Conservation (phyloP, 2,329 filamentous ascomycete genomes). For the Aspergillus japonicus region DNA sequence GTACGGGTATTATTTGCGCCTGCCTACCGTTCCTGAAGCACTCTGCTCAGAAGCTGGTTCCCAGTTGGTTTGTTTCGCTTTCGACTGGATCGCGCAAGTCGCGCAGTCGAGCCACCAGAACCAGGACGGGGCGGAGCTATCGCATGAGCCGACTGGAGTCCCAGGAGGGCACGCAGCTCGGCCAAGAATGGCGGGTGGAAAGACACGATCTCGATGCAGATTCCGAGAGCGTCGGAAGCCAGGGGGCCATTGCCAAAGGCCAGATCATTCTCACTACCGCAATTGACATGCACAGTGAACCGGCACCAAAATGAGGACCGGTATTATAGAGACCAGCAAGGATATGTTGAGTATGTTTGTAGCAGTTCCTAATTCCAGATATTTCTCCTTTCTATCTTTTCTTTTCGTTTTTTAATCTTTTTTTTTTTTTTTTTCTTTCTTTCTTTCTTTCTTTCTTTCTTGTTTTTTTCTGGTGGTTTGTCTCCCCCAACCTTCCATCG, state of each 20-base stretch:
- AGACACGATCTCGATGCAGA: neutral
- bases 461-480: neutral
- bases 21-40: conserved; percentile 11
- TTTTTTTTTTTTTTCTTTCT: neutral
- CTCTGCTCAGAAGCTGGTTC: neutral
- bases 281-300: conserved; percentile 7
- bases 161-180: neutral
- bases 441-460: no score
- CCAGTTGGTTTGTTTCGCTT: neutral
- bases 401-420: neutral
- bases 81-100: neutral
- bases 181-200: neutral
- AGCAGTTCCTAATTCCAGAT: no score
- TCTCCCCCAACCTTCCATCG: neutral
- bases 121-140: neutral
- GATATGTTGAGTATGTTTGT: neutral
- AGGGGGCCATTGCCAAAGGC: conserved; percentile 3
- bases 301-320: neutral
- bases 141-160: conserved; percentile 3
- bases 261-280: conserved; percentile 10
- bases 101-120: neutral
- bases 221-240: conserved; percentile 6
- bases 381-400: no score
- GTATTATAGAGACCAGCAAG: neutral
- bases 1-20: conserved; percentile 11